Evolutionary conservation across 176 grass and related monocot species (phyloP), one percentile per base, ranked within the genome.

Genomic region (Lolium multiflorum): DNA sequence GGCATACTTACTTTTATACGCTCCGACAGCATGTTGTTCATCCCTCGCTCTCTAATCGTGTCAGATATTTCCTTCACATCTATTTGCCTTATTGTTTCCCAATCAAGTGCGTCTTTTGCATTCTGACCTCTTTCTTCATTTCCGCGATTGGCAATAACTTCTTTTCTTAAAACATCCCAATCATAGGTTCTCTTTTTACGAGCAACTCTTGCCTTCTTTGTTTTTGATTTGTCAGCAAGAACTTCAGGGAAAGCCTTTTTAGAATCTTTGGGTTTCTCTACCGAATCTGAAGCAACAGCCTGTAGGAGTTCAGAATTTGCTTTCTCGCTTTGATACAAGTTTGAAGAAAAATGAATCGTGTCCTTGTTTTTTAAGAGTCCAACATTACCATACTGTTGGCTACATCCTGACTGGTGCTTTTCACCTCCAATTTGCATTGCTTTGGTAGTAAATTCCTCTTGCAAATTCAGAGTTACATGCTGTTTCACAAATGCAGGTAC

Each of bases 1-100:
- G 31, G 51, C 56, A 85, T 50, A 59, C 82, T 62, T 91, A 96
- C 94, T 88, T 96, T 88, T 81, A 96, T 96, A 26, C 94, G 71
- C 66, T 96, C 91, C 24, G 94, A 85, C 57, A 96, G 91, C 91
- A 96, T 89, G 51, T 96, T 96, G 64, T 96, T 96, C 94, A 96
- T 96, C 67, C 94, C 91, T 58, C 94, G 87, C 78, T 93, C 94
- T 89, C 91, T 91, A 64, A 96, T 96, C 11, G 91, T 51, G 8
- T 91, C 82, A 77, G 94, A 90, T 76, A 93, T 82, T 65, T 90
- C 84, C 35, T 79, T 91, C 8, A 93, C 89, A 22, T 91, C 28
- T 77, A 89, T 85, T 81, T 76, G 69, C 72, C 84, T 91, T 82
- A 96, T 37, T 77, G 87, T 88, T 79, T 93, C 89, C 85, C 92